Conservation (phyloP, 2,329 filamentous ascomycete genomes). For the Ceratocystis huliohia region DNA sequence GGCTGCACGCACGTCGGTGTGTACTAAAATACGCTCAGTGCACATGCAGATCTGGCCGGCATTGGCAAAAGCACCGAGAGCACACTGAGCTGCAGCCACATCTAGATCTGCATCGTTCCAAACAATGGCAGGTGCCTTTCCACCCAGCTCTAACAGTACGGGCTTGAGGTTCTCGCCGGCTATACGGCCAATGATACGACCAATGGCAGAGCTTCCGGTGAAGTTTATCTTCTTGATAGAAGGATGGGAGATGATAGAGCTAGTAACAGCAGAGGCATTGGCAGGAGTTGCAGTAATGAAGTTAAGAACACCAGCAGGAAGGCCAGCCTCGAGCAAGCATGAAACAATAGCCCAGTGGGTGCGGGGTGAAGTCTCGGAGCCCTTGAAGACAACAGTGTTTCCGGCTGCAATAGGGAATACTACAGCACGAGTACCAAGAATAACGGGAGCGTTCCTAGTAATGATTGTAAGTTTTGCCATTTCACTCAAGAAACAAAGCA, state of each 20-base stretch:
- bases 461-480: not conserved
- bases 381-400: slow-evolving; percentile 66
- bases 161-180: slow-evolving; percentile 69
- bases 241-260: slow-evolving; percentile 52
- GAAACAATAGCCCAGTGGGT: slow-evolving; percentile 50
- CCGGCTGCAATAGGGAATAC: slow-evolving; percentile 58
- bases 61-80: slow-evolving; percentile 58
- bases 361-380: slow-evolving; percentile 53
- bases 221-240: slow-evolving; percentile 73
- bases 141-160: slow-evolving; percentile 66
- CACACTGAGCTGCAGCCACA: slow-evolving; percentile 54
- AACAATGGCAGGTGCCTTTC: slow-evolving; percentile 68
- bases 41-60: slow-evolving; percentile 76
- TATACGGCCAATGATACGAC: slow-evolving; percentile 55
- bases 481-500: not conserved
- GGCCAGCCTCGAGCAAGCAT: slow-evolving; percentile 58
- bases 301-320: slow-evolving; percentile 64
- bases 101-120: slow-evolving; percentile 68
- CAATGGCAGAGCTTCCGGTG: slow-evolving; percentile 64
- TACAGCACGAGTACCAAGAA: slow-evolving; percentile 43
- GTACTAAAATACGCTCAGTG: slow-evolving; percentile 59
- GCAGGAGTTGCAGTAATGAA: slow-evolving; percentile 53
- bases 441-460: slow-evolving; percentile 44
- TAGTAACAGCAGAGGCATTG: slow-evolving; percentile 55
- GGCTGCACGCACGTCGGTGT: slow-evolving; percentile 34